Evolutionary conservation across 768 basidiomycete species (phyloP).

Genomic region (Suillus subluteus): DNA sequence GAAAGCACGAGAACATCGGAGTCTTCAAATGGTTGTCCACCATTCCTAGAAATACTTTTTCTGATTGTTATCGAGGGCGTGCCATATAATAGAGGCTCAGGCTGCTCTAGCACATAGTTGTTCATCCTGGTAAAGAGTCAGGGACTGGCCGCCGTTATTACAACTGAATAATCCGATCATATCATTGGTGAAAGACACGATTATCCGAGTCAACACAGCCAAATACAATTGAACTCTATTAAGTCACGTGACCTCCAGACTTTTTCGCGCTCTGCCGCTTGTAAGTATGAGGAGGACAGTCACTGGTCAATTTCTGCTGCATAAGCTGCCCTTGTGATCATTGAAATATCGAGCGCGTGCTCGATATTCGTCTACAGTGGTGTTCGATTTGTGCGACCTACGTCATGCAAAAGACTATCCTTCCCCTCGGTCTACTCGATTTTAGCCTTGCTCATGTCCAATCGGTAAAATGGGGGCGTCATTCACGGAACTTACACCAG

Average conservation of each 20-base stretch:
- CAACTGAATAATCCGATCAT: no score
- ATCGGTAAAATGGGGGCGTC: conserved; percentile 14
- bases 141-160: no score
- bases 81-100: conserved; percentile 14
- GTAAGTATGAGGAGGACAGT: not conserved
- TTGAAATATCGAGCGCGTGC: not conserved
- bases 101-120: not conserved
- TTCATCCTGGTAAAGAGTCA: not conserved
- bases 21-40: conserved; percentile 26
- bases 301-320: not conserved
- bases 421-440: conserved; percentile 13
- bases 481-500: conserved; percentile 26
- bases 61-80: conserved; percentile 25
- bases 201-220: no score
- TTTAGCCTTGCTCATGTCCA: conserved; percentile 11
- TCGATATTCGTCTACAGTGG: not conserved
- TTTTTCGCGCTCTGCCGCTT: not conserved
- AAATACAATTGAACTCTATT: no score
- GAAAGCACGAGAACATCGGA: conserved; percentile 33
- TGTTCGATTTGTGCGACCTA: not conserved
- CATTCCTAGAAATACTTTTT: conserved; percentile 28
- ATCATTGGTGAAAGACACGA: no score
- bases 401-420: conserved; percentile 4
- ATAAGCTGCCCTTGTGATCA: not conserved
- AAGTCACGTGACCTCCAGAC: not conserved